Evolutionary conservation across 345 rosid genomes (phyloP), one percentile per base, ranked within the genome.

Genomic region (Moricandia moricandioides): DNA sequence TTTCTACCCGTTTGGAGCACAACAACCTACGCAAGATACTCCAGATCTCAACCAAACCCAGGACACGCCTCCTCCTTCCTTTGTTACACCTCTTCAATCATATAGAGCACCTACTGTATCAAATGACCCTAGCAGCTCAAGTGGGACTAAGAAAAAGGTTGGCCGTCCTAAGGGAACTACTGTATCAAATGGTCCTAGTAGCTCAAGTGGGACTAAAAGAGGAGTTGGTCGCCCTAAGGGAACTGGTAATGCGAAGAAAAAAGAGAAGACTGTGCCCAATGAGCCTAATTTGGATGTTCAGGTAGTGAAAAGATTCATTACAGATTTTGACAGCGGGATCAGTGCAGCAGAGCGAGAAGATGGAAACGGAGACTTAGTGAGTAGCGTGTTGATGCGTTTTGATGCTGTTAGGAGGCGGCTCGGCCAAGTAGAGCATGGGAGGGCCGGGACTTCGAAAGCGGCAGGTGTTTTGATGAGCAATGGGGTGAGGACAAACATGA

Each of bases 401-500:
- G 86, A 89, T 77, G 77, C 81, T 69, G 76, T 89, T 10, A 74
- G 88, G 74, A 84, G 92, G 73, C 86, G 83, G 70, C 67, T 89
- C 4, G 56, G 73, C 29, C 97, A 91, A 77, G 66, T 85, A 16
- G 92, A 87, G 58, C 86, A 80, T 33, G 47, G 78, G 13, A 86
- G 79, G 74, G 82, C 81, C 26, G 65, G 77, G 26, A 49, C 75
- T 9, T 14, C 82, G 0, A 90, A 87, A 63, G 69, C 69, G 14
- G 67, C 84, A 2, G 85, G 81, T 79, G 86, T 81, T 5, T 60
- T 92, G 78, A 87, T 86, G 96, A 85, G 78, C 65, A 87, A 84
- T 69, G 92, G 89, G 33, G 79, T 89, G 72, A 74, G 91, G 35
- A 84, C 97, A 7, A 92, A 89, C 80, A 67, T 79, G 78, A 85